phyloP scores from a whole-genome alignment of 2,329 filamentous ascomycete genomes.

The Stemphylium beticola region DNA sequence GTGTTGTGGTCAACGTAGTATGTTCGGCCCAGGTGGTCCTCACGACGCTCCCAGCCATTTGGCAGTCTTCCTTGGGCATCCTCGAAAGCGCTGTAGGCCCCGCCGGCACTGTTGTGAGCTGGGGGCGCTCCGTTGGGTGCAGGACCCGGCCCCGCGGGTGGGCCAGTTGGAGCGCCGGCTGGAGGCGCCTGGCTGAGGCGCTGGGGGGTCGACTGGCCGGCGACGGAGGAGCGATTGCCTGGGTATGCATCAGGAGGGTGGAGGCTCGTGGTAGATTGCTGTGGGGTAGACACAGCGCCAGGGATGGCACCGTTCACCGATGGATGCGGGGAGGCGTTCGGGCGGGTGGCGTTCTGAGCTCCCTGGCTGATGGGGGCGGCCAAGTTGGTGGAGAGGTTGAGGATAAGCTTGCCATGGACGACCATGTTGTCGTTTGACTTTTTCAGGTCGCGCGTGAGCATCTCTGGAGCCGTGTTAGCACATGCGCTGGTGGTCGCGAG shows the following conservation, averaged over 20 bases:
- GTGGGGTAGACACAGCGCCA: conserved; percentile 46
- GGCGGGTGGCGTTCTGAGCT: conserved; percentile 45
- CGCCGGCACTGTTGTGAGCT: conserved; percentile 22
- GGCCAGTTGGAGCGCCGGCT: conserved; percentile 51
- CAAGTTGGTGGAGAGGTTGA: conserved; percentile 94
- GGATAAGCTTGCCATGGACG: conserved; percentile 95
- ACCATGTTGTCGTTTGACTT: conserved; percentile 98
- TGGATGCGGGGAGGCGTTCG: conserved; percentile 48
- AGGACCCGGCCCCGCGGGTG: conserved; percentile 39
- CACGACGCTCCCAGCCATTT: conserved; percentile 92
- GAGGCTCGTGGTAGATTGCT: conserved; percentile 47
- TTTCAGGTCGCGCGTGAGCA: conserved; percentile 96
- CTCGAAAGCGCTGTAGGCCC: conserved; percentile 84
- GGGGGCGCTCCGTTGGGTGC: conserved; percentile 53
- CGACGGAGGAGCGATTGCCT: conserved; percentile 37
- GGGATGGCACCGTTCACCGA: conserved; percentile 47
- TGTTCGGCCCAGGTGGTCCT: conserved; percentile 92
- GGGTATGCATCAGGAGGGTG: conserved; percentile 47
- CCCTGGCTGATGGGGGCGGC: conserved; percentile 68
- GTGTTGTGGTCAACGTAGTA: conserved; percentile 99
- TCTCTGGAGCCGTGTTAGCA: conserved; percentile 64
- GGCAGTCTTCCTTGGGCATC: conserved; percentile 93
- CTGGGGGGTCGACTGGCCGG: conserved; percentile 32
- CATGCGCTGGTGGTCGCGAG: background rate
- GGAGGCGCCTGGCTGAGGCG: conserved; percentile 40